Evolutionary conservation across 129 eudicot species (phyloP), one percentile per base, ranked within the genome.

Genomic region (Escallonia rubra): DNA sequence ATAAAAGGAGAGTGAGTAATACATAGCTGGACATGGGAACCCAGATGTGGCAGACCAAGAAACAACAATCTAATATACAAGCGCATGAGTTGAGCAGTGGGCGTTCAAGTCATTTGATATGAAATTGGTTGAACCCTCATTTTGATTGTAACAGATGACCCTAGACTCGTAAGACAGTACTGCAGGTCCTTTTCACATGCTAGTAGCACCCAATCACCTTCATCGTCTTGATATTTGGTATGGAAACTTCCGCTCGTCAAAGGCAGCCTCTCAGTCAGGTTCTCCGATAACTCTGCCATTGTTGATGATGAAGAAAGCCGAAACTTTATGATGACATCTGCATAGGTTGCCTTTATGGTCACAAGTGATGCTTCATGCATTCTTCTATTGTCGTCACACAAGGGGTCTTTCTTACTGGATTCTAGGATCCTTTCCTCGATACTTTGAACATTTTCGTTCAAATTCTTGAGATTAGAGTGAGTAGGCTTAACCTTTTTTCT

Each of bases 151-250:
- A 1, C 34, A 0, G 34, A 23, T 23, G 34, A 23, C 34, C 34
- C 34, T 1, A 23, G 34, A 23, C 34, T 23, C 34, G 34, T 23
- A 1, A 23, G 34, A 1, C 66, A 77, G 48, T 15, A 12, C 42
- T 14, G 58, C 69, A 66, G 50, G 13, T 77, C 82, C 40, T 74
- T 48, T 10, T 81, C 79, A 34, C 76, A 76, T 11, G 61, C 56
- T 39, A 81, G 38, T 38, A 43, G 15, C 41, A 81, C 73, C 34
- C 82, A 60, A 9, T 76, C 82, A 6, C 53, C 47, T 43, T 68
- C 82, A 16, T 72, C 79, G 42, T 81, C 86, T 49, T 42, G 57
- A 11, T 81, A 72, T 47, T 67, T 72, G 67, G 75, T 68, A 59
- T 68, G 66, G 47, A 62, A 72, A 13, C 43, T 63, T 41, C 76